A percentile compares a stretch with the other conserved stretches of the same genome.
Evolutionary conservation across 306 rosid species (phyloP).

Genomic region (Ochetophila trinervis): DNA sequence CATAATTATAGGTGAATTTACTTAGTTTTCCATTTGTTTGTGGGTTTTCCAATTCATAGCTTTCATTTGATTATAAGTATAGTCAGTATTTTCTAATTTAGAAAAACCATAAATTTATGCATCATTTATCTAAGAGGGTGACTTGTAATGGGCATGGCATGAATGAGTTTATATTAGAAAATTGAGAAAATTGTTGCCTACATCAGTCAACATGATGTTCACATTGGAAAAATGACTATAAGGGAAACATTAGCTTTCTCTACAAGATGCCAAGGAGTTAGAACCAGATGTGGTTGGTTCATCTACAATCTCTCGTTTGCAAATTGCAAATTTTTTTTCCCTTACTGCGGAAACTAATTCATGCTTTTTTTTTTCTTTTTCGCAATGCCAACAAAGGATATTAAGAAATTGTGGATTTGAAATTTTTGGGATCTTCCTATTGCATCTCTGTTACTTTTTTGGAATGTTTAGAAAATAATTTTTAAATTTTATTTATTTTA

Average conservation of each 20-base stretch:
- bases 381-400: too few species aligned
- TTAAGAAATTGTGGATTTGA: too few species aligned
- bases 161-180: conserved; percentile 45
- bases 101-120: too few species aligned
- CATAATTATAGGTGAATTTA: conserved; percentile 23
- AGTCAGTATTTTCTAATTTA: too few species aligned
- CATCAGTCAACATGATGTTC: conserved; percentile 45
- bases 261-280: conserved; percentile 52
- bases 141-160: too few species aligned
- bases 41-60: too few species aligned
- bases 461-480: too few species aligned
- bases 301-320: background rate
- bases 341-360: background rate
- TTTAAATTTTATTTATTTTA: too few species aligned
- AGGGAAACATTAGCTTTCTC: conserved; percentile 54
- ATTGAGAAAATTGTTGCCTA: conserved; percentile 46
- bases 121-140: too few species aligned
- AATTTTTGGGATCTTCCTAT: too few species aligned
- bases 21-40: background rate
- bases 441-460: too few species aligned
- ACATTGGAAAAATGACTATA: conserved; percentile 49
- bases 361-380: conserved; percentile 5
- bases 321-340: background rate
- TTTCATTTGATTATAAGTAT: background rate
- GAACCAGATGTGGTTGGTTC: conserved; percentile 38